phyloP scores from a whole-genome alignment of 139 green algal genomes.

The Coelastrella sp. region DNA sequence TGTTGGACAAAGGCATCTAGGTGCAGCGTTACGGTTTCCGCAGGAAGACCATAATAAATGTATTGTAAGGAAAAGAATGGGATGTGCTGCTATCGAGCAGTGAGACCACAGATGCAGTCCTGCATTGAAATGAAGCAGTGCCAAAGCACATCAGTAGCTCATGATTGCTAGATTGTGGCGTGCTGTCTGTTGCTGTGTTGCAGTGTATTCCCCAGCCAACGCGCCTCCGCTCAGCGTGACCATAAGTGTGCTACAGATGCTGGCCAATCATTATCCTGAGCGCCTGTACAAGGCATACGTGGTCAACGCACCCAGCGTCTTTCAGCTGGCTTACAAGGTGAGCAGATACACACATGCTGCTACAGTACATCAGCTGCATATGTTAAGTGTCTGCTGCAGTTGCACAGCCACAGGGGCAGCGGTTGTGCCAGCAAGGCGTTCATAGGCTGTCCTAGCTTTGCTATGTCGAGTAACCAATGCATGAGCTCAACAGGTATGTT shows the following conservation, averaged over 20 bases:
- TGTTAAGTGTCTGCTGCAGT: background rate
- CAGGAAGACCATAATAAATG: too few relatives aligned
- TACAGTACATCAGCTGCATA: background rate
- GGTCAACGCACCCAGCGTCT: slow-evolving; percentile 64
- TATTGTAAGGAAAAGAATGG: too few relatives aligned
- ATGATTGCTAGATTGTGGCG: background rate
- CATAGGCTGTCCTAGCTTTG: too few relatives aligned
- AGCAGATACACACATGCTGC: background rate
- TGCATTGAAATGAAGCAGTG: too few relatives aligned
- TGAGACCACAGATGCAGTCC: too few relatives aligned
- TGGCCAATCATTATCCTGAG: slow-evolving; percentile 69
- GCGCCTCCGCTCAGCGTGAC: slow-evolving; percentile 51
- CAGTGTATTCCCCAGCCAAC: slow-evolving; percentile 49
- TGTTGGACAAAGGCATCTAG: too few relatives aligned
- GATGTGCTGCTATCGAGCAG: background rate
- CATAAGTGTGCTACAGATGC: slow-evolving; percentile 52
- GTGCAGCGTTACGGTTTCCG: too few relatives aligned
- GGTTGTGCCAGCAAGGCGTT: background rate
- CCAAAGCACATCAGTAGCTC: too few relatives aligned
- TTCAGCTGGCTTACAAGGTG: slow-evolving; percentile 58
- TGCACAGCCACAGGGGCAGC: background rate
- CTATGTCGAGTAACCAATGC: too few relatives aligned
- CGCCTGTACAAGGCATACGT: slow-evolving; percentile 60
- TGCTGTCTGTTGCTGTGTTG: background rate
- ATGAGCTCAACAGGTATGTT: too few relatives aligned